Evolutionary conservation across 2,329 filamentous ascomycete genomes (phyloP).

Genomic region (Ceratocystis diversiconidia): DNA sequence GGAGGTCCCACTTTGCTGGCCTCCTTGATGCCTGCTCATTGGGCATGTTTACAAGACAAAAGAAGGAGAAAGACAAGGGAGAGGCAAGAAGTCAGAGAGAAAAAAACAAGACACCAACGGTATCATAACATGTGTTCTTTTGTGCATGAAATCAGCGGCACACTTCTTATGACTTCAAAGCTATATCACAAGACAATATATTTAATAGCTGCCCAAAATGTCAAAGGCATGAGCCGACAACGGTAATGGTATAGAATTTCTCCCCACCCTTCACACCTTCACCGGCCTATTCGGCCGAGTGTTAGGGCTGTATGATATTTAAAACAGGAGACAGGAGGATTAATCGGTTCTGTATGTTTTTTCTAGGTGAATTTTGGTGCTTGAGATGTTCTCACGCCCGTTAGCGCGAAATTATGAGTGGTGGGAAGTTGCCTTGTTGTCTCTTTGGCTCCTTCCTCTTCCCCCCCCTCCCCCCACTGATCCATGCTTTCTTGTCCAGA

Average conservation of each 20-base stretch:
- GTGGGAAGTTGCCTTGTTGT: neutral
- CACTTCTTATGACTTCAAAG: neutral
- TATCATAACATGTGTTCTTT: slow-evolving; percentile 4
- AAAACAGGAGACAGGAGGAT: slow-evolving; percentile 1
- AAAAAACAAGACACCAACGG: slow-evolving; percentile 1
- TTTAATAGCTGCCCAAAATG: neutral
- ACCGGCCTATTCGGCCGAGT: neutral
- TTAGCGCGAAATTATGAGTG: neutral
- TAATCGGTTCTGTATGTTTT: neutral
- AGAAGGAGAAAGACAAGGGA: neutral
- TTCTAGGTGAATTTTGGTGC: neutral
- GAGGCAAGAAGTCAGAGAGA: neutral
- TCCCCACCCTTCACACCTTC: neutral
- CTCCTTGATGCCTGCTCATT: neutral
- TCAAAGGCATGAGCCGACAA: neutral
- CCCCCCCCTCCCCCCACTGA: neutral
- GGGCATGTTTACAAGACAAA: neutral
- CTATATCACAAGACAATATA: neutral
- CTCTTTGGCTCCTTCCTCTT: neutral
- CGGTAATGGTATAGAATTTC: neutral
- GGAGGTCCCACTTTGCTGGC: neutral
- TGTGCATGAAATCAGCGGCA: neutral
- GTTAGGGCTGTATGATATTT: neutral
- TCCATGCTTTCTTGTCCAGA: slow-evolving; percentile 2
- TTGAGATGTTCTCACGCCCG: neutral